Evolutionary conservation across 163 green algal species (phyloP), one percentile per base, ranked within the genome.

Genomic region (Smithsoniella earleae): DNA sequence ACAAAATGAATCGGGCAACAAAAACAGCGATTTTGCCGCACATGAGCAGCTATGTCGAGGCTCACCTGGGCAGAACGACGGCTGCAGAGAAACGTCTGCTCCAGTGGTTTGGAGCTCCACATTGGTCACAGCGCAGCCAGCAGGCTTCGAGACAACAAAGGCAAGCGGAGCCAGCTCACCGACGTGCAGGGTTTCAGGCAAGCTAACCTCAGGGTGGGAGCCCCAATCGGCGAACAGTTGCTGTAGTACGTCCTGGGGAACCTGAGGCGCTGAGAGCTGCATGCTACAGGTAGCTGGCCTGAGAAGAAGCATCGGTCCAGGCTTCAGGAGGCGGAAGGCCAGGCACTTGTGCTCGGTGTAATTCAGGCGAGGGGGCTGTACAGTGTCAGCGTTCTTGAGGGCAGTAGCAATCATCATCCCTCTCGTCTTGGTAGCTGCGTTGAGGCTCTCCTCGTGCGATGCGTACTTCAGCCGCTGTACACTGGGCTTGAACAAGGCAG

Each of bases 401-500:
- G 58, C 58, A 38, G 58, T 33, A 16, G 27, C 58, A 13, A 69
- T 69, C 58, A 34, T 69, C 58, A 69, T 69, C 30, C 58, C 58
- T 20, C 58, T 30, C 20, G 34, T 38, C 22, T 43, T n/a, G 27
- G 38, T 18, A 5, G 27, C 58, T n/a, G 58, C 58, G 8, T 10
- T 43, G 16, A 30, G 58, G 25, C 58, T 69, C n/a, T 69, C 58
- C 58, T 38, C 25, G 10, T n/a, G 6, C 18, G 16, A 43, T 5
- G 30, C 58, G 34, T 69, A 69, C 8, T 36, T 30, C 58, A 69
- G 58, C n/a, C 58, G n/a, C n/a, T 34, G 31, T 33, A 69, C 58
- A 69, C 58, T 69, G 1, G 58, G 58, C 58, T 69, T 69, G 58
- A 69, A 69, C n/a, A 69, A 25, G n/a, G 27, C 31, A 45, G 58